phyloP scores from a whole-genome alignment of 371 early-diverging fungal species.

The Batkoa obscura region DNA sequence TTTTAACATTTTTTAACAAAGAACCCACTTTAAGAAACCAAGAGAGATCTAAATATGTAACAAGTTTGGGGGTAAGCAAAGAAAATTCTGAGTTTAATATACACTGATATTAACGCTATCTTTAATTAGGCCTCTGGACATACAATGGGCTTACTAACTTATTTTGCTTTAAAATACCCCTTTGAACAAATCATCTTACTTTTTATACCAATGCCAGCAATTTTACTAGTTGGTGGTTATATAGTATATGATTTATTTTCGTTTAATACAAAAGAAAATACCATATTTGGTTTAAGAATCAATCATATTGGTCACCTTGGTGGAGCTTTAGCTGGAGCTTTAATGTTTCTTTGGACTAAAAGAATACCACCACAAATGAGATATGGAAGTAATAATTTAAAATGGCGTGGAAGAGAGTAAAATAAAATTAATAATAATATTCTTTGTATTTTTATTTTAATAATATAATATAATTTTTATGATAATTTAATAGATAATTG shows the following conservation, averaged over 20 bases:
- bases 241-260: background rate
- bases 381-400: no score
- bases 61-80: background rate
- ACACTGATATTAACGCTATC: background rate
- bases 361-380: background rate
- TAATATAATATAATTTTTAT: no score
- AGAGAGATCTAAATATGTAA: background rate
- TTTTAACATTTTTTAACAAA: background rate
- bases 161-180: background rate
- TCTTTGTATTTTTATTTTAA: no score
- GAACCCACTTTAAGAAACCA: background rate
- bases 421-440: no score
- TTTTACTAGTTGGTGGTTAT: background rate
- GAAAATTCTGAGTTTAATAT: background rate
- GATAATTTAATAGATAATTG: no score
- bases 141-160: background rate
- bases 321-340: background rate
- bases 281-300: background rate
- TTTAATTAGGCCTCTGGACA: constrained; percentile 1
- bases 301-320: constrained; percentile 2
- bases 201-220: background rate
- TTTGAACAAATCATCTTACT: background rate
- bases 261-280: background rate
- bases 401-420: no score
- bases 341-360: background rate